Percentiles rank a stretch among this genome's conserved stretches.
Conservation (phyloP, 495 filamentous ascomycete species). For the Aspergillus wentii region DNA sequence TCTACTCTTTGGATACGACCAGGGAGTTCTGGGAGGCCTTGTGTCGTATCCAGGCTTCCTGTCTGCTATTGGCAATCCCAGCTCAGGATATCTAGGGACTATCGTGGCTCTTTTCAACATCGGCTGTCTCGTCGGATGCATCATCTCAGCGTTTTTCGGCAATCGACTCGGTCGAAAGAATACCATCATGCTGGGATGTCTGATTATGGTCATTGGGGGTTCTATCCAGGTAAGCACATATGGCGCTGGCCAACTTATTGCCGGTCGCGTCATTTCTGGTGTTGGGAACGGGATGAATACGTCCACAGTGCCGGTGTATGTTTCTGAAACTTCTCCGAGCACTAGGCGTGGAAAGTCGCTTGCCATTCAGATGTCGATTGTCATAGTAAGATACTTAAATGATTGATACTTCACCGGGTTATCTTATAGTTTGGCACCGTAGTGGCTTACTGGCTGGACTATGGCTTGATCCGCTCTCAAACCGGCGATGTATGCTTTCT, state of each 20-base stretch:
- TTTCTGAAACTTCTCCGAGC: constrained; percentile 8
- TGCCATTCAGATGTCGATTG: constrained; percentile 43
- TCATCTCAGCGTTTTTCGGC: constrained; percentile 35
- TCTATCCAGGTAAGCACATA: constrained; percentile 45
- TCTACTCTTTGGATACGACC: constrained; percentile 24
- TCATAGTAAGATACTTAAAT: constrained; percentile 6
- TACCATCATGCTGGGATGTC: constrained; percentile 37
- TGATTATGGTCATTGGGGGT: constrained; percentile 46
- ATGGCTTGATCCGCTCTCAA: constrained; percentile 11
- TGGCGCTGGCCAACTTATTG: constrained; percentile 35
- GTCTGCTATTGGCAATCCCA: constrained; percentile 5
- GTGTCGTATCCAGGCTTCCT: constrained; percentile 11
- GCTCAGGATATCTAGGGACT: constrained; percentile 5
- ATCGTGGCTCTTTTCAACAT: constrained; percentile 12
- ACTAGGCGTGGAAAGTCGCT: constrained; percentile 42
- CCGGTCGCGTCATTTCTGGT: constrained; percentile 34
- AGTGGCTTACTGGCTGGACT: constrained; percentile 29
- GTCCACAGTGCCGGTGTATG: constrained; percentile 9
- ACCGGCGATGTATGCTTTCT: constrained; percentile 4
- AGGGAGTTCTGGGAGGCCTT: constrained; percentile 11
- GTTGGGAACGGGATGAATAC: constrained; percentile 15
- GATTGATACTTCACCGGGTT: no score
- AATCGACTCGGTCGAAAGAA: constrained; percentile 51
- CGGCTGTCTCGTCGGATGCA: constrained; percentile 6
- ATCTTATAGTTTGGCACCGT: constrained; percentile 8